Conservation (phyloP, 306 rosid genomes). For the Malus sylvestris region DNA sequence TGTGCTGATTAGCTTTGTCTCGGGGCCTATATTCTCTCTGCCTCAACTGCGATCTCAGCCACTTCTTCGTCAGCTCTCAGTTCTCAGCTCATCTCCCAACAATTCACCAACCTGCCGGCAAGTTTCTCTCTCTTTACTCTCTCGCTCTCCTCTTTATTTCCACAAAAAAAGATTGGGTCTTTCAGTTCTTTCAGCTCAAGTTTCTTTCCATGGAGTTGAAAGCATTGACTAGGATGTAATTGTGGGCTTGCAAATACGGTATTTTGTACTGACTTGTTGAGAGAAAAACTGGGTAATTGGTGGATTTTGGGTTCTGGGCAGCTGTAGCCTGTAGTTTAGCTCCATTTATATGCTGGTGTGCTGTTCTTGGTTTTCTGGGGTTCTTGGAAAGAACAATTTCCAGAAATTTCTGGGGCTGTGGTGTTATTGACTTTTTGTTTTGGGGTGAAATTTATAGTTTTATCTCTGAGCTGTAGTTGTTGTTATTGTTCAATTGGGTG, state of each 20-base stretch:
- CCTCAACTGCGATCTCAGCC: not conserved
- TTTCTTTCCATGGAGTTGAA: not conserved
- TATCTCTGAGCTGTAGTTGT: not conserved
- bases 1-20: not conserved
- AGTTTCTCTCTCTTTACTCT: not conserved
- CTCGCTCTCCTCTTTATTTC: not conserved
- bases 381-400: not conserved
- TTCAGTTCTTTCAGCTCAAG: not conserved
- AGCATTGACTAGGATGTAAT: not conserved
- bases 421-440: constrained; percentile 16
- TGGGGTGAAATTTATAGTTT: not conserved
- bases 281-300: not conserved
- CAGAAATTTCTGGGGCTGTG: not conserved
- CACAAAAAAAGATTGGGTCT: not conserved
- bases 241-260: not conserved
- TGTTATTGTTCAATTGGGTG: constrained; percentile 14
- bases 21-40: constrained; percentile 8
- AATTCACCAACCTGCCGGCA: not conserved
- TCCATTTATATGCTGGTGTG: constrained; percentile 39
- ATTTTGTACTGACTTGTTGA: not conserved
- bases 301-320: constrained; percentile 38
- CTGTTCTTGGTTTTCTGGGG: constrained; percentile 50
- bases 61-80: not conserved
- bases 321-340: constrained; percentile 38
- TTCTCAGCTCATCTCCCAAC: not conserved